These are phyloP conservation scores for Geosmithia putterillii DNA, from an alignment of 2,329 filamentous ascomycete species.

Conservation along the genomic window DNA sequence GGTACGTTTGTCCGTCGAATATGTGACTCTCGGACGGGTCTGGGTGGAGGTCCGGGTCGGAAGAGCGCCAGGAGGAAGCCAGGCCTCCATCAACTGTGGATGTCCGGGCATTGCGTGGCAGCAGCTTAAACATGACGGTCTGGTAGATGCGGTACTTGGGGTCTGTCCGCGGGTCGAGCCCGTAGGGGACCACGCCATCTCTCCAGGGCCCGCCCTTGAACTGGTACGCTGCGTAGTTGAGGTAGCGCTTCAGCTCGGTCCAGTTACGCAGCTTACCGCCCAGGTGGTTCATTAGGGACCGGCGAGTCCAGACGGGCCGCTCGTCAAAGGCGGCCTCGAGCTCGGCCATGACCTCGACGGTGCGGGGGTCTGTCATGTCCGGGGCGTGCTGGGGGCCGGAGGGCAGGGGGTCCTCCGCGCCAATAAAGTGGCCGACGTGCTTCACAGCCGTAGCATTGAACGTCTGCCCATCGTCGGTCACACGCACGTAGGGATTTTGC, in stretches of 20 bases:
- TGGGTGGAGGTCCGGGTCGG: constrained; percentile 13
- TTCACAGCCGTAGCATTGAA: constrained; percentile 49
- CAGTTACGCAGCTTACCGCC: constrained; percentile 34
- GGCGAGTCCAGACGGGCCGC: constrained; percentile 77
- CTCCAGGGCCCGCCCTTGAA: constrained; percentile 89
- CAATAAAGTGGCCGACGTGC: constrained; percentile 44
- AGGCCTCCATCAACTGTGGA: not conserved
- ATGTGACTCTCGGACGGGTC: constrained; percentile 48
- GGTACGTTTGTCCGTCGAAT: constrained; percentile 69
- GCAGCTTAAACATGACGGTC: constrained; percentile 74
- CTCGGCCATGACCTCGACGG: constrained; percentile 51
- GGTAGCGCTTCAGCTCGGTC: constrained; percentile 56
- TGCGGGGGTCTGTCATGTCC: constrained; percentile 43
- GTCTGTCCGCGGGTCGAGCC: constrained; percentile 71
- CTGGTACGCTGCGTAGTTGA: constrained; percentile 80
- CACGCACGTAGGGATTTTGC: constrained; percentile 68
- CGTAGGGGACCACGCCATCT: constrained; percentile 75
- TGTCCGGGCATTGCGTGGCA: not conserved
- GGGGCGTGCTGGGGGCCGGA: constrained; percentile 48
- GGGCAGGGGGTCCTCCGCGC: constrained; percentile 49
- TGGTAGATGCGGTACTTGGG: constrained; percentile 74
- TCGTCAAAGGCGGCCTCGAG: constrained; percentile 55
- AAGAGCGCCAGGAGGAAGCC: constrained; percentile 1
- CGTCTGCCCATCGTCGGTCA: constrained; percentile 42
- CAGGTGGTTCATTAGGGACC: constrained; percentile 67